Evolutionary conservation across 2,329 filamentous ascomycete species (phyloP).

Genomic region (Didymella keratinophila): DNA sequence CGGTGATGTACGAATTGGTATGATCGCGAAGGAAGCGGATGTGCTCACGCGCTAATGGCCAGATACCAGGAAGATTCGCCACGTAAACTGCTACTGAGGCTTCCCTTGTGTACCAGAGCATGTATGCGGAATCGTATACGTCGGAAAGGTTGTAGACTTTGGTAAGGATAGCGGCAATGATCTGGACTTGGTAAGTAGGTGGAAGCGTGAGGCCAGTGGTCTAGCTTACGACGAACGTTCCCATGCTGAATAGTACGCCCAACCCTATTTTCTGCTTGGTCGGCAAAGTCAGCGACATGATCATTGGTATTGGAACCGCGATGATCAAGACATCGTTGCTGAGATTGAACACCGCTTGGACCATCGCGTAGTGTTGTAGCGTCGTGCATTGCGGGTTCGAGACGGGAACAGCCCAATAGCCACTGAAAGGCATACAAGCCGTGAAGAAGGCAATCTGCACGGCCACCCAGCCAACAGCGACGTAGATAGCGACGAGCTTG

Average conservation of each 20-base stretch:
- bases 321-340: conserved; percentile 68
- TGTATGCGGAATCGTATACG: conserved; percentile 51
- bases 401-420: conserved; percentile 67
- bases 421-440: conserved; percentile 61
- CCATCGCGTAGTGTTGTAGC: conserved; percentile 64
- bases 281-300: conserved; percentile 60
- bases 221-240: conserved; percentile 53
- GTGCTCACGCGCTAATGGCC: conserved; percentile 59
- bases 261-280: conserved; percentile 63
- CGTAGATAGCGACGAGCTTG: conserved; percentile 60
- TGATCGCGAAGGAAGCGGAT: conserved; percentile 47
- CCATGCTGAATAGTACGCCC: conserved; percentile 59
- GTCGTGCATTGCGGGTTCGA: conserved; percentile 65
- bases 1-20: conserved; percentile 28
- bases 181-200: conserved; percentile 26
- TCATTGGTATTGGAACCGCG: conserved; percentile 63
- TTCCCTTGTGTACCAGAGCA: conserved; percentile 64
- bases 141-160: conserved; percentile 58
- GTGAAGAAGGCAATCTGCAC: conserved; percentile 65
- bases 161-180: conserved; percentile 56
- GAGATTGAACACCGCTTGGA: conserved; percentile 67
- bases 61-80: conserved; percentile 62
- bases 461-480: conserved; percentile 57
- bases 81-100: conserved; percentile 62
- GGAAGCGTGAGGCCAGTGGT: conserved; percentile 6